Base-by-base conservation (phyloP, 495 filamentous ascomycete species). In the Xylaria flabelliformis region DNA sequence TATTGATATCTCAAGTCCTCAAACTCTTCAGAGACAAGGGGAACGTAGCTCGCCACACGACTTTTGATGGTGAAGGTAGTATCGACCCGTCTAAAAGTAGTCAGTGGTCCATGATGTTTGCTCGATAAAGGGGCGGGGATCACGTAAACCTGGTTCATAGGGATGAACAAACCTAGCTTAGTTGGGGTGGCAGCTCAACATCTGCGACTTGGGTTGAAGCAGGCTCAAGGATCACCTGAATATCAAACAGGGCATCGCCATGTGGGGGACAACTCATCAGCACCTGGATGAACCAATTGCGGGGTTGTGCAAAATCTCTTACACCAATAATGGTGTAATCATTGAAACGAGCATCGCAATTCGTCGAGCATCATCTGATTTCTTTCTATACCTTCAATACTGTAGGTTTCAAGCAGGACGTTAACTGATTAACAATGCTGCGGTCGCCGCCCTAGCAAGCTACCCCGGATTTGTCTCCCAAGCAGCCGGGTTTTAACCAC, bases 21-120 rank as follows among this genome's bases (percentile, higher is more conserved):
- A 70, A 63, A 63, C 68, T 7, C 6, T 55, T 70, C 17, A 13
- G 68, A 63, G 63, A 64, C 68, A 63, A 44, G 68, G 68, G 50
- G 68, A 41, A 4, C 32, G 42, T 19, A 7, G 17, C 44, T 70
- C 36, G 12, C 41, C 26, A 62, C 44, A 51, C 26, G 24, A 29
- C 44, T 64, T 29, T 46, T 41, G 34, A 41, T 19, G 32, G 21
- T n/a, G 68, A 39, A 46, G 21, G 68, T 63, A 17, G 68, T 44
- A 51, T 53, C 34, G 24, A 70, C 32, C 17, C 36, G 65, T 42
- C 48, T 26, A 39, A 42, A 19, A n/a, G 65, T 39, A 39, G 36
- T 39, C n/a, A 21, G 17, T 41, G 50, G 32, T 41, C 50, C n/a
- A 34, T 34, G 36, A 39, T 44, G 34, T 39, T 56, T 51, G 36